Conservation (phyloP, 192 early-diverging fungal genomes). For the Coemansia furcata region DNA sequence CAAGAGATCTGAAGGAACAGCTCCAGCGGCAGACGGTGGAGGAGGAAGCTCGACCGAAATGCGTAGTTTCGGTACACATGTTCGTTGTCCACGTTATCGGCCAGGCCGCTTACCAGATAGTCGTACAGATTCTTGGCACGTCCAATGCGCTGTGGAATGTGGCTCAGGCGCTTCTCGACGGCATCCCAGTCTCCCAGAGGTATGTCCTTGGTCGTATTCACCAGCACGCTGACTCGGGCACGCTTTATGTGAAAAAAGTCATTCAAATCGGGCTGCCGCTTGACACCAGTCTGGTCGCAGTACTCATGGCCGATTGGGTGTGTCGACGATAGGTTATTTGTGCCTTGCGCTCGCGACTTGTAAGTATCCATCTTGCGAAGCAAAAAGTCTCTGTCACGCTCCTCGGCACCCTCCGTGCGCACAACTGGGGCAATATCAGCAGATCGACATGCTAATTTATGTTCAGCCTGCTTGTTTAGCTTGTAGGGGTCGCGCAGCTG, state of each 20-base stretch:
- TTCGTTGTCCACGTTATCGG: conserved; percentile 6
- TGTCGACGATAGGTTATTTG: neutral
- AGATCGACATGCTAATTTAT: conserved; percentile 1
- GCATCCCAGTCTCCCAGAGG: neutral
- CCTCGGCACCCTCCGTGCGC: conserved; percentile 25
- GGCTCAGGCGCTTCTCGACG: conserved; percentile 8
- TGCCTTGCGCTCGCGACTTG: neutral
- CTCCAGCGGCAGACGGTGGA: conserved; percentile 24
- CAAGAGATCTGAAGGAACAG: conserved; percentile 21
- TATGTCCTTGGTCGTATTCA: neutral
- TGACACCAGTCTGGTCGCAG: neutral
- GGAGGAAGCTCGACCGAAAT: conserved; percentile 23
- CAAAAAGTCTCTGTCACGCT: conserved; percentile 14
- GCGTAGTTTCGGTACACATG: conserved; percentile 21
- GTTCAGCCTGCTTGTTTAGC: neutral
- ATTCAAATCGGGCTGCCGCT: neutral
- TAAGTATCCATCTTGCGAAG: neutral
- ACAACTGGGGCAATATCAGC: neutral
- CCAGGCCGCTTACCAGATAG: conserved; percentile 17
- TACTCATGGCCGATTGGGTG: neutral
- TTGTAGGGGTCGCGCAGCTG: conserved; percentile 18
- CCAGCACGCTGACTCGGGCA: neutral
- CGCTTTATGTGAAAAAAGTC: neutral
- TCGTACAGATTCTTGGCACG: conserved; percentile 27
- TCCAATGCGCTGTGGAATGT: conserved; percentile 10